These are phyloP conservation scores for Flaveria sonorensis DNA, from an alignment of 129 eudicot genomes.

Conservation along the genomic window DNA sequence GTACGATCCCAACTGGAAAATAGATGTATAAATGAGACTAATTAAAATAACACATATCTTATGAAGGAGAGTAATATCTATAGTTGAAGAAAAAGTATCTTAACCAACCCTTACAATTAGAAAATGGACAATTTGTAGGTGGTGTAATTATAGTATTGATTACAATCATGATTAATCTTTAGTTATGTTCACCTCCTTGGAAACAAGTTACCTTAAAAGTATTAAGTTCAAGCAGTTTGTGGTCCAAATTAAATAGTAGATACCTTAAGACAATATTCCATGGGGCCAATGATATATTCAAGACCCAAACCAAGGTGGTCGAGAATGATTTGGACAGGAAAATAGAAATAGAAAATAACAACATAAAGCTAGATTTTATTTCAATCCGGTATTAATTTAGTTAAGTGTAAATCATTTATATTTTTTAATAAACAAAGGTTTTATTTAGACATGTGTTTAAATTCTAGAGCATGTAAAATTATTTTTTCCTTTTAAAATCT, in stretches of 20 bases:
- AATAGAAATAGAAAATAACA: neutral
- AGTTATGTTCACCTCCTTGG: conserved; percentile 29
- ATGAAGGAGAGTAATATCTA: too few species aligned
- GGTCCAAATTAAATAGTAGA: conserved; percentile 29
- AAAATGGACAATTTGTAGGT: conserved; percentile 4
- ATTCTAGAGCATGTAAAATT: too few species aligned
- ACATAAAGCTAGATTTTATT: neutral
- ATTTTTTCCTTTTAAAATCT: too few species aligned
- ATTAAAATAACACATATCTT: too few species aligned
- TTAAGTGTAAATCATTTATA: too few species aligned
- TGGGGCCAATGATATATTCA: conserved; percentile 29
- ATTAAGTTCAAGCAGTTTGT: conserved; percentile 28
- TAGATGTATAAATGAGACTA: too few species aligned
- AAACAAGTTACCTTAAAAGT: conserved; percentile 28
- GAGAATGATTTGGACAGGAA: neutral
- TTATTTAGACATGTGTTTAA: too few species aligned
- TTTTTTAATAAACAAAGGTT: too few species aligned
- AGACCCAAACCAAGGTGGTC: conserved; percentile 27
- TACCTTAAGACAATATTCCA: conserved; percentile 25
- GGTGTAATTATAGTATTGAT: neutral
- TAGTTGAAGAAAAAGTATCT: too few species aligned
- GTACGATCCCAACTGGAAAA: too few species aligned
- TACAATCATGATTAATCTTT: conserved; percentile 18
- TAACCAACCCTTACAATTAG: neutral
- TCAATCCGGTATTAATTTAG: too few species aligned